These are phyloP conservation scores for Cocos nucifera DNA, from an alignment of 176 grass and related monocot species.

Conservation along the genomic window DNA sequence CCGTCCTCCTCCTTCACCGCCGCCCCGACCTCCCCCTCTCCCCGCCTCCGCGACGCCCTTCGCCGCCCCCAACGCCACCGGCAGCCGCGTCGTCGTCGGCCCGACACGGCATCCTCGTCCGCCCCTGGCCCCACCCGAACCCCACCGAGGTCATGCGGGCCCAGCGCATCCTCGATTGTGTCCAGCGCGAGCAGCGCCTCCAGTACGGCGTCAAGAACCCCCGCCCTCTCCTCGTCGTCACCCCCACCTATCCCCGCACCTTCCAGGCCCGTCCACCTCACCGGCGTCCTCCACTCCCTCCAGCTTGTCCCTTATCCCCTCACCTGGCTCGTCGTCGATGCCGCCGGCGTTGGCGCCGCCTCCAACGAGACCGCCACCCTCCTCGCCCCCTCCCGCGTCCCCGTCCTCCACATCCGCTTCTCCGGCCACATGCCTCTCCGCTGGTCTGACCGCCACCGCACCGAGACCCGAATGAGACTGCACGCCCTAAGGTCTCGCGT, in stretches of 20 bases:
- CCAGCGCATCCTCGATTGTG: conserved; percentile 26
- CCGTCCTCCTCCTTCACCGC: background rate
- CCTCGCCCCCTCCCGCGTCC: conserved; percentile 11
- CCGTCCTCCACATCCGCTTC: conserved; percentile 19
- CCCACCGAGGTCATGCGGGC: conserved; percentile 22
- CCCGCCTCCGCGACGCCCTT: background rate
- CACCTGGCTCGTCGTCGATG: conserved; percentile 38
- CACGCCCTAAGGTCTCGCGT: conserved; percentile 34
- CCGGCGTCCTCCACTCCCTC: conserved; percentile 31
- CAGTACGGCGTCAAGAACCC: conserved; percentile 13
- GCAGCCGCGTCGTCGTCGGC: conserved; percentile 5
- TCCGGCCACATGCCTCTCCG: conserved; percentile 6
- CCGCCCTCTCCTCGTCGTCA: conserved; percentile 30
- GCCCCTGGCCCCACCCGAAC: conserved; percentile 17
- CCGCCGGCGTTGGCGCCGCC: background rate
- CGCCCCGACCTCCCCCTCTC: background rate
- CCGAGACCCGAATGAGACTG: conserved; percentile 33
- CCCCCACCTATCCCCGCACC: conserved; percentile 35
- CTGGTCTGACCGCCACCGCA: conserved; percentile 11
- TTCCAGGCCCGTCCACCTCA: conserved; percentile 31
- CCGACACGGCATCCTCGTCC: conserved; percentile 27
- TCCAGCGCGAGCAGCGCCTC: conserved; percentile 34
- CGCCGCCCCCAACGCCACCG: background rate
- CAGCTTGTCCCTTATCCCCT: conserved; percentile 24
- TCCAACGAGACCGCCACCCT: conserved; percentile 8